Percentiles rank a stretch among this genome's conserved stretches.
phyloP scores from a whole-genome alignment of 139 green algal genomes.

The Haematococcus sp. region DNA sequence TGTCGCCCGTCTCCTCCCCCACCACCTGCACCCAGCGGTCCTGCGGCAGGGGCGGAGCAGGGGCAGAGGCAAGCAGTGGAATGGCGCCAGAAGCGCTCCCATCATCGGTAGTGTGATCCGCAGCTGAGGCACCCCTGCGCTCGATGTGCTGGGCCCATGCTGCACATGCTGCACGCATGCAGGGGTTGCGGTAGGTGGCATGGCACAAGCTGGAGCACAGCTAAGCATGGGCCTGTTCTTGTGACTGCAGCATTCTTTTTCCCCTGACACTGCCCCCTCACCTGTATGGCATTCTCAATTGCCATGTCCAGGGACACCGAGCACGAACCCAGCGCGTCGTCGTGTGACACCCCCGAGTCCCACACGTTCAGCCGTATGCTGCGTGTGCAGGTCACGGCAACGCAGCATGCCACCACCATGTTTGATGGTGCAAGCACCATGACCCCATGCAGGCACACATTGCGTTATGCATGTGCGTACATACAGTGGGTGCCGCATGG shows the following conservation, averaged over 20 bases:
- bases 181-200: too few relatives aligned
- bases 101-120: neutral
- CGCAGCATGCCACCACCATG: neutral
- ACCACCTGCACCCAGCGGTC: constrained; percentile 48
- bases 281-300: constrained; percentile 18
- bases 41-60: constrained; percentile 19
- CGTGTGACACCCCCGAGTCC: constrained; percentile 21
- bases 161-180: neutral
- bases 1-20: constrained; percentile 28
- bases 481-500: too few relatives aligned
- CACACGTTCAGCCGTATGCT: constrained; percentile 12
- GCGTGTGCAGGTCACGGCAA: neutral
- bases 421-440: too few relatives aligned
- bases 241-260: too few relatives aligned
- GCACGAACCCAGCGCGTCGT: constrained; percentile 17
- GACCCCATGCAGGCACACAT: too few relatives aligned
- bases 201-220: too few relatives aligned
- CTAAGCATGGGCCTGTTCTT: neutral
- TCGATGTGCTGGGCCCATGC: too few relatives aligned
- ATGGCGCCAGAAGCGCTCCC: neutral
- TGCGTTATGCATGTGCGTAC: too few relatives aligned
- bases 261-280: constrained; percentile 4
- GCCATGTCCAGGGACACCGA: constrained; percentile 26
- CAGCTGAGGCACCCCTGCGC: neutral
- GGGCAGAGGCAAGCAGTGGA: neutral